Percentiles rank a stretch among this genome's conserved stretches.
Conservation (phyloP, 2,329 filamentous ascomycete genomes). For the Aspergillus sp. region DNA sequence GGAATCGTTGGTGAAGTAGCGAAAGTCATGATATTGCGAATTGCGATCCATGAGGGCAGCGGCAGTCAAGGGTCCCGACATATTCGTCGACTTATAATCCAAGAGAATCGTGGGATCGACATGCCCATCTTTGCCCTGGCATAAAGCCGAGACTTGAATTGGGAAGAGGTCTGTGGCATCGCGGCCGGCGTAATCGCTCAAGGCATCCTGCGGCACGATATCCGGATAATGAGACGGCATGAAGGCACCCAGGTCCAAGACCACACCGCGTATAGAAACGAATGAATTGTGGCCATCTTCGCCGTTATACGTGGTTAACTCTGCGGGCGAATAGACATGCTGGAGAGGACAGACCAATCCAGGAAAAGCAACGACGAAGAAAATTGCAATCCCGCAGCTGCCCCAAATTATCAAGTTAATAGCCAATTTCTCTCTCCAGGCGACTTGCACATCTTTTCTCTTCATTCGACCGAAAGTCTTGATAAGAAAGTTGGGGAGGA, state of each 20-base stretch:
- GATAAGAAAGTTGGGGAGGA: slow-evolving; percentile 75
- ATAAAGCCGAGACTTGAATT: slow-evolving; percentile 85
- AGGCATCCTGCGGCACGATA: slow-evolving; percentile 49
- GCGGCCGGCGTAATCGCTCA: slow-evolving; percentile 73
- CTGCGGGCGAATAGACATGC: slow-evolving; percentile 69
- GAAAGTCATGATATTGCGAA: slow-evolving; percentile 83
- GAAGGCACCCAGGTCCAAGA: slow-evolving; percentile 72
- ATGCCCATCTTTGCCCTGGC: slow-evolving; percentile 60
- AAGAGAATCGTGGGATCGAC: slow-evolving; percentile 67
- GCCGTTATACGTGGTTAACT: slow-evolving; percentile 66
- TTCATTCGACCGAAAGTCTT: slow-evolving; percentile 70
- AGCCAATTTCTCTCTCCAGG: slow-evolving; percentile 94
- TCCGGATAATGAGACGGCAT: slow-evolving; percentile 69
- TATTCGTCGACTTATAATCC: slow-evolving; percentile 71
- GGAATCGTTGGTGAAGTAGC: slow-evolving; percentile 68
- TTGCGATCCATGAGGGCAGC: slow-evolving; percentile 63
- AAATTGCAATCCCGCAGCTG: slow-evolving; percentile 64
- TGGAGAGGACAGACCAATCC: slow-evolving; percentile 83
- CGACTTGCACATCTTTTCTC: slow-evolving; percentile 81
- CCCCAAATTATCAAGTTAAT: slow-evolving; percentile 98
- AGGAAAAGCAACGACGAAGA: slow-evolving; percentile 87
- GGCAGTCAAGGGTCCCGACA: slow-evolving; percentile 55
- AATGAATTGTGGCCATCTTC: slow-evolving; percentile 57
- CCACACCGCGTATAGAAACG: slow-evolving; percentile 75
- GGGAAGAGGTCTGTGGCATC: slow-evolving; percentile 89